Evolutionary conservation across 108 stramenopile genomes (phyloP).

Genomic region (Cyclotella baltica): DNA sequence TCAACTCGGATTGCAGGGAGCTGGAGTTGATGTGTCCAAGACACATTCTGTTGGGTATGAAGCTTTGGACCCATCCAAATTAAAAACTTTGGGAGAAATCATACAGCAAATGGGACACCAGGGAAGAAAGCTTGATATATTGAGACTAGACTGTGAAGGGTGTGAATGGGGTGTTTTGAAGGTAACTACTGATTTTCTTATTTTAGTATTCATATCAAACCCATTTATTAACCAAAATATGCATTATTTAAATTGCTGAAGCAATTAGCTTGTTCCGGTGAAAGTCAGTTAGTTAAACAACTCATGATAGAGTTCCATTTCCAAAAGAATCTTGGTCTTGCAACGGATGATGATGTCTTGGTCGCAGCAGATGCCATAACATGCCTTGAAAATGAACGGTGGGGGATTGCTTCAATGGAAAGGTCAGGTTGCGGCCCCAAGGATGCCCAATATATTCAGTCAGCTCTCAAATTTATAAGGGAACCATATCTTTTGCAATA

Average conservation of each 20-base stretch:
- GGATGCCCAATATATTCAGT: conserved; percentile 28
- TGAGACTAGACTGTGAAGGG: conserved; percentile 70
- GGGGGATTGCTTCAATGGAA: conserved; percentile 40
- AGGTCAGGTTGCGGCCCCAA: conserved; percentile 9
- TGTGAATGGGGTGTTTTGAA: conserved; percentile 56
- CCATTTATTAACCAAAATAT: too few relatives aligned
- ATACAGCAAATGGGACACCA: conserved; percentile 55
- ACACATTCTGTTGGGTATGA: conserved; percentile 22
- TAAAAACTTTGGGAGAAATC: conserved; percentile 41
- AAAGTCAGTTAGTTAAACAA: conserved; percentile 24
- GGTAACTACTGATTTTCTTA: too few relatives aligned
- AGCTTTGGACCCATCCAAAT: conserved; percentile 27
- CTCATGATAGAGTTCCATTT: conserved; percentile 46
- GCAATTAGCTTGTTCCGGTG: conserved; percentile 14
- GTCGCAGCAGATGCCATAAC: conserved; percentile 33
- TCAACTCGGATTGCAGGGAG: conserved; percentile 25
- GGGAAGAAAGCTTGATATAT: conserved; percentile 56
- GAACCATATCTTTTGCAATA: conserved; percentile 3
- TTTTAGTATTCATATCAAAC: too few relatives aligned
- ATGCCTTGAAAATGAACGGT: conserved; percentile 30
- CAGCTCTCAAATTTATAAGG: conserved; percentile 13
- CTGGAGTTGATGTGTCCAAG: conserved; percentile 11
- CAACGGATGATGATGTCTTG: conserved; percentile 31
- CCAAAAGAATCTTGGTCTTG: conserved; percentile 37
- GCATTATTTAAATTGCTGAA: too few relatives aligned